These are phyloP conservation scores for Beauveria rudraprayagi DNA, from an alignment of 2,329 filamentous ascomycete species.

Conservation along the genomic window DNA sequence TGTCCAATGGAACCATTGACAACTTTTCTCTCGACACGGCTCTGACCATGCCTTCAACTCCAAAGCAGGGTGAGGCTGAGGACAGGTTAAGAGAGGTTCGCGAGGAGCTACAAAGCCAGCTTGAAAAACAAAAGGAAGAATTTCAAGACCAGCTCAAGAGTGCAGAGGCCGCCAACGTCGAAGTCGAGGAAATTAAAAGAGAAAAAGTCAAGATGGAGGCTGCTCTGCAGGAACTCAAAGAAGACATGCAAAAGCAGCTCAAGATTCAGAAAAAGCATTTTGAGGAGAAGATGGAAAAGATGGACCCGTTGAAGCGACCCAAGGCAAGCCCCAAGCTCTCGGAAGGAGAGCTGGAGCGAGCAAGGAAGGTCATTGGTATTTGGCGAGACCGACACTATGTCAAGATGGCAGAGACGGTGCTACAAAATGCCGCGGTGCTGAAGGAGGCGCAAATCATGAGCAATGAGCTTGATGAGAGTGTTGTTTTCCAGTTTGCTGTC, in stretches of 20 bases:
- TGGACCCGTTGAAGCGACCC: constrained; percentile 55
- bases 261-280: constrained; percentile 76
- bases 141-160: constrained; percentile 69
- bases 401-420: constrained; percentile 82
- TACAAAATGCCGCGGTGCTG: constrained; percentile 77
- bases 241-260: constrained; percentile 82
- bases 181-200: constrained; percentile 73
- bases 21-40: constrained; percentile 94
- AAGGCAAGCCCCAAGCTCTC: constrained; percentile 58
- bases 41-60: constrained; percentile 89
- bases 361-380: constrained; percentile 56
- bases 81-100: constrained; percentile 65
- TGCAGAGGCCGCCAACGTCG: constrained; percentile 65
- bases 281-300: constrained; percentile 72
- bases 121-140: constrained; percentile 78
- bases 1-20: constrained; percentile 89
- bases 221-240: constrained; percentile 66
- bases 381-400: constrained; percentile 87
- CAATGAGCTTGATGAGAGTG: constrained; percentile 85
- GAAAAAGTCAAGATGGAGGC: constrained; percentile 85
- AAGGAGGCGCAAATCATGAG: constrained; percentile 99
- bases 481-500: constrained; percentile 91
- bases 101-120: constrained; percentile 74
- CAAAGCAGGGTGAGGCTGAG: constrained; percentile 68
- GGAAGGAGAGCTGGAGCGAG: constrained; percentile 63